A percentile compares a stretch with the other conserved stretches of the same genome.
Evolutionary conservation across 169 alveolate genomes (phyloP).

Genomic region (Plasmodium relictum): DNA sequence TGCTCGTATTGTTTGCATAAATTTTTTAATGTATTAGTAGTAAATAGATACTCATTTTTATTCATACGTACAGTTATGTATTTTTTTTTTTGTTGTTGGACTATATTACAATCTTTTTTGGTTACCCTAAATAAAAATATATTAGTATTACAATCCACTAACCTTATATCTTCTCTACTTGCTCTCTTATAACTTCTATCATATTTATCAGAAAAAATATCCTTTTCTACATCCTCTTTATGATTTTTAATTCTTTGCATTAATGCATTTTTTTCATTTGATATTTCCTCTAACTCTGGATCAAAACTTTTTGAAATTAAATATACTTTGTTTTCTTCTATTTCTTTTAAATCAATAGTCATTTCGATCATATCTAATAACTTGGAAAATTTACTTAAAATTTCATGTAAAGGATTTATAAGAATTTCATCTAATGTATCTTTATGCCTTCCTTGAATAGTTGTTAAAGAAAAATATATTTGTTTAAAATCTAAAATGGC

Average conservation of each 20-base stretch:
- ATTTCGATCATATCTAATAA: constrained; percentile 93
- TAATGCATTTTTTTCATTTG: constrained; percentile 83
- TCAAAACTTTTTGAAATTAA: constrained; percentile 90
- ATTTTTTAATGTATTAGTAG: constrained; percentile 87
- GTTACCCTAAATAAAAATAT: constrained; percentile 91
- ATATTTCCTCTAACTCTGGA: constrained; percentile 83
- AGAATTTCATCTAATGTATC: constrained; percentile 78
- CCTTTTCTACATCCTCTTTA: constrained; percentile 87
- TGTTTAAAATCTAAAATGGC: constrained; percentile 78
- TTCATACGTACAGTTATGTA: constrained; percentile 80
- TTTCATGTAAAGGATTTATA: constrained; percentile 86
- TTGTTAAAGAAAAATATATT: constrained; percentile 72
- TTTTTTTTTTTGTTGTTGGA: constrained; percentile 76
- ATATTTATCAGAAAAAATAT: constrained; percentile 81
- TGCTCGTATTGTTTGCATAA: constrained; percentile 87
- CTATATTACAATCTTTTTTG: constrained; percentile 86
- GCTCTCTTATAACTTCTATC: constrained; percentile 78
- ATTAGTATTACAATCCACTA: constrained; percentile 79
- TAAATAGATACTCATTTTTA: constrained; percentile 90
- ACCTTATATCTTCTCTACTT: constrained; percentile 79
- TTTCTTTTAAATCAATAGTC: constrained; percentile 94
- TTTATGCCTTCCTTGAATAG: constrained; percentile 82
- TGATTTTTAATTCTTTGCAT: constrained; percentile 89
- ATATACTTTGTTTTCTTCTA: constrained; percentile 90
- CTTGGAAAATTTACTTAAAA: constrained; percentile 87